phyloP scores from a whole-genome alignment of 176 grass and related monocot species.

The Tillandsia leiboldiana region DNA sequence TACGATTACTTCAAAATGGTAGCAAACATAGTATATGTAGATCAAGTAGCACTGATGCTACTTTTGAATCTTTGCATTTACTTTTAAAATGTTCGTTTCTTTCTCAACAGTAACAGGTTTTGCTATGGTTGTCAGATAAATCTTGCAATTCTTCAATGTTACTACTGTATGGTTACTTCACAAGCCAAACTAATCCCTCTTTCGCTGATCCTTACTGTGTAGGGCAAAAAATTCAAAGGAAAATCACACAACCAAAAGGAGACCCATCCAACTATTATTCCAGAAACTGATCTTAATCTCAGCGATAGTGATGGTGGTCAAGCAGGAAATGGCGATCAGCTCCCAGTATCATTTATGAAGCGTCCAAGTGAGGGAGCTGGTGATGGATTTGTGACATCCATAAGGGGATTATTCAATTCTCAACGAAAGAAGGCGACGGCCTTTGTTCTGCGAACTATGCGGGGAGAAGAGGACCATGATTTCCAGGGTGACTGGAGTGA shows the following conservation, averaged over 20 bases:
- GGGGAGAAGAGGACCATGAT: constrained; percentile 63
- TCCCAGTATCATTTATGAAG: constrained; percentile 53
- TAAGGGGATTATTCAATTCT: constrained; percentile 84
- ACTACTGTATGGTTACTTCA: neutral
- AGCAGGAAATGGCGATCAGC: constrained; percentile 50
- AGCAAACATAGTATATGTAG: constrained; percentile 13
- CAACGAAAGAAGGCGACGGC: constrained; percentile 74
- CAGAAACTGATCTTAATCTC: constrained; percentile 41
- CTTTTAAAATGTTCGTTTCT: too few species aligned
- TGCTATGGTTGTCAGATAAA: too few species aligned
- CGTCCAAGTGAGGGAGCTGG: constrained; percentile 73
- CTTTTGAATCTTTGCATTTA: too few species aligned
- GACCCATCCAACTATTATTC: constrained; percentile 33
- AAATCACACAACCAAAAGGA: constrained; percentile 61
- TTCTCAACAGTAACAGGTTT: too few species aligned
- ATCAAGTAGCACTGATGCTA: neutral
- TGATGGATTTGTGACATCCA: constrained; percentile 82
- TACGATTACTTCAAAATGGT: neutral
- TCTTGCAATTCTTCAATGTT: too few species aligned
- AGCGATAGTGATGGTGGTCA: constrained; percentile 81
- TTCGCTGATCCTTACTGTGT: constrained; percentile 21
- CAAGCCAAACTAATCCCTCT: constrained; percentile 20
- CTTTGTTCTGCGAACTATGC: constrained; percentile 87
- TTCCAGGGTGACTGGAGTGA: constrained; percentile 84
- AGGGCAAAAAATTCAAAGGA: constrained; percentile 97